phyloP scores from a whole-genome alignment of 495 filamentous ascomycete genomes.

The Penicillium antarcticum region DNA sequence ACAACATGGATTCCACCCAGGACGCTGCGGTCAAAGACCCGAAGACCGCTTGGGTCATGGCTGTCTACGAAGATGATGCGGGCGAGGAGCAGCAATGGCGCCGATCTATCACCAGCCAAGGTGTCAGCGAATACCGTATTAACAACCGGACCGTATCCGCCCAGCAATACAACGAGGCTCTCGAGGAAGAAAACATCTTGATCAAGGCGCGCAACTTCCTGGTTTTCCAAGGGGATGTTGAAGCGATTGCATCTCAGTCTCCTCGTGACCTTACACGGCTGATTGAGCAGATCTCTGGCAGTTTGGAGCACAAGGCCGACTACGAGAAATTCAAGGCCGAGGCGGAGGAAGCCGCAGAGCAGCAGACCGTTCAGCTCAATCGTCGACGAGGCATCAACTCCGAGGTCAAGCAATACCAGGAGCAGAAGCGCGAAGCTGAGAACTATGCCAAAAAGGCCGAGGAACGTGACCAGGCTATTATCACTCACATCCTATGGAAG shows the following conservation, averaged over 20 bases:
- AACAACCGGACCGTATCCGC: slow-evolving; percentile 87
- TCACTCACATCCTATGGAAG: slow-evolving; percentile 96
- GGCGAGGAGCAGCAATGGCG: slow-evolving; percentile 96
- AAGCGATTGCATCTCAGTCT: slow-evolving; percentile 93
- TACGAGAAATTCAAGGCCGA: slow-evolving; percentile 87
- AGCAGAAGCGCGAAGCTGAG: slow-evolving; percentile 95
- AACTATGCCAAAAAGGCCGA: slow-evolving; percentile 83
- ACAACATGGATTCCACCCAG: slow-evolving; percentile 39
- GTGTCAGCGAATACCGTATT: slow-evolving; percentile 93
- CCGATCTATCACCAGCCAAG: slow-evolving; percentile 82
- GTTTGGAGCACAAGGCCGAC: slow-evolving; percentile 90
- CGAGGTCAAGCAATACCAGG: slow-evolving; percentile 94
- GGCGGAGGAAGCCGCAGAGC: slow-evolving; percentile 81
- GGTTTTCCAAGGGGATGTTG: slow-evolving; percentile 97
- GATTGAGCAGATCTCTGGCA: slow-evolving; percentile 97
- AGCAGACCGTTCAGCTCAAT: slow-evolving; percentile 81
- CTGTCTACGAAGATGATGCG: slow-evolving; percentile 96
- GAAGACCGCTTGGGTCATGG: slow-evolving; percentile 96
- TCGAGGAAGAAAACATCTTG: slow-evolving; percentile 93
- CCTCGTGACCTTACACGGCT: slow-evolving; percentile 90
- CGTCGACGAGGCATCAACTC: slow-evolving; percentile 92
- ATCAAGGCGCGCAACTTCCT: slow-evolving; percentile 98
- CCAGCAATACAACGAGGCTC: slow-evolving; percentile 86
- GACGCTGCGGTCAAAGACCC: slow-evolving; percentile 66
- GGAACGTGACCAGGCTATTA: slow-evolving; percentile 86